Evolutionary conservation across 2,329 filamentous ascomycete genomes (phyloP).

Genomic region (Ustulina deusta): DNA sequence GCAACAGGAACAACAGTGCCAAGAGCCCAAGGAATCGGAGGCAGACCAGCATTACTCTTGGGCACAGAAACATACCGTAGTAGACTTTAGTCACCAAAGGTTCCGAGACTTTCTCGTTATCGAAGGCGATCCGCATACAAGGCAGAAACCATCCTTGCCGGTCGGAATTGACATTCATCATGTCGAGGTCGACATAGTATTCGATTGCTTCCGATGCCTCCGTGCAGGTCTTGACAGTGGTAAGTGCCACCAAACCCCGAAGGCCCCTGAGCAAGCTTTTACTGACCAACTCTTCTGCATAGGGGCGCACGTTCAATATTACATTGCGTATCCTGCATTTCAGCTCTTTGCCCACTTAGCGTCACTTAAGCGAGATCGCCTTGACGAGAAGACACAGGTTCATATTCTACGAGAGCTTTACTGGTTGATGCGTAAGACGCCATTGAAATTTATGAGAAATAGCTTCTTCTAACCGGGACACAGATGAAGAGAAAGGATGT

Average conservation of each 20-base stretch:
- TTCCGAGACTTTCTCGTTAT: conserved; percentile 27
- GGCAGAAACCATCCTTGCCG: conserved; percentile 6
- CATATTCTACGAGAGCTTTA: conserved; percentile 21
- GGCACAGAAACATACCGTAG: conserved; percentile 23
- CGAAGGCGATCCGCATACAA: conserved; percentile 9
- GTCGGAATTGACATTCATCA: conserved; percentile 15
- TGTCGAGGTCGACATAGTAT: conserved; percentile 18
- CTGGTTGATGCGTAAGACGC: conserved; percentile 20
- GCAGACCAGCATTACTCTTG: conserved; percentile 26
- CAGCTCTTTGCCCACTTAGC: conserved; percentile 14
- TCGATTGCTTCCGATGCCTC: conserved; percentile 25
- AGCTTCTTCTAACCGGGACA: background rate
- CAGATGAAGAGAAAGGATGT: conserved; percentile 17
- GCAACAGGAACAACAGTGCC: background rate
- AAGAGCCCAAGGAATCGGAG: conserved; percentile 4
- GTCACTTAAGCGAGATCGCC: conserved; percentile 10
- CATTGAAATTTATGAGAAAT: background rate
- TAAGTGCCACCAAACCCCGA: background rate
- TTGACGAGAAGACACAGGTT: conserved; percentile 6
- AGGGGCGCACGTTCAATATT: background rate
- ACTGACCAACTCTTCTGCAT: background rate
- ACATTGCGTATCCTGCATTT: conserved; percentile 19
- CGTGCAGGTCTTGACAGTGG: conserved; percentile 12
- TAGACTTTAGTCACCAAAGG: conserved; percentile 23
- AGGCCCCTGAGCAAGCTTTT: background rate